Percentiles rank a stretch among this genome's conserved stretches.
These are phyloP conservation scores for Aspergillus heteromorphus DNA, from an alignment of 495 filamentous ascomycete genomes.

Conservation along the genomic window DNA sequence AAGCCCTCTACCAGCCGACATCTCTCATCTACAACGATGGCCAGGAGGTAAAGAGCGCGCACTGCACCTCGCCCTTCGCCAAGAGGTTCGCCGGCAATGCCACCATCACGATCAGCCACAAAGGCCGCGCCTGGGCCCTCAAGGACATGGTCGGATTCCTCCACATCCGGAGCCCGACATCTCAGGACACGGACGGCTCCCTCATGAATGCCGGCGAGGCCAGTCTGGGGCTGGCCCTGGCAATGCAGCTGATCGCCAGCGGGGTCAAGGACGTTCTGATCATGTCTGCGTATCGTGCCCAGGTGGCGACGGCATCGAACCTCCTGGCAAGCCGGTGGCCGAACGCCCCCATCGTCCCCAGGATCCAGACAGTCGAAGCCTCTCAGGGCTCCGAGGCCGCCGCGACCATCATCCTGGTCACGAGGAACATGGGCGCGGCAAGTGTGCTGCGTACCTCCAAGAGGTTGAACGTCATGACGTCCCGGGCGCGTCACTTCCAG, in stretches of 20 bases:
- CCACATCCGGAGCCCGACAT: background rate
- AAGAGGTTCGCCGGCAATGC: too few species aligned
- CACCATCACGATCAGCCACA: too few species aligned
- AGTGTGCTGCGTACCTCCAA: background rate
- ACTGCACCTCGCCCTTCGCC: too few species aligned
- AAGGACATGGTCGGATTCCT: background rate
- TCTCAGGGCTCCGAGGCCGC: conserved; percentile 1
- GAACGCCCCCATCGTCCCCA: background rate
- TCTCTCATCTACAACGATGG: too few species aligned
- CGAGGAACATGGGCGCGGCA: background rate
- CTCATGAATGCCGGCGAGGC: background rate
- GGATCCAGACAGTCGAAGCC: background rate
- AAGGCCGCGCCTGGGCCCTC: too few species aligned
- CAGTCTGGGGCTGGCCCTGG: background rate
- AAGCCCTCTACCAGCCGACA: too few species aligned
- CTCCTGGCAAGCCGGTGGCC: background rate
- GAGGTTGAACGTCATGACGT: background rate
- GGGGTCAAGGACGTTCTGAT: background rate
- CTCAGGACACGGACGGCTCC: background rate
- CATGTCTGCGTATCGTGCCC: background rate
- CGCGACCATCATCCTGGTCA: conserved; percentile 1
- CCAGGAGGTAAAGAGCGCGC: too few species aligned
- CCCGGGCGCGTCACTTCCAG: background rate
- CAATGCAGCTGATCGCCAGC: background rate
- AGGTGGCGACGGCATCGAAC: background rate